Evolutionary conservation across 164 flowering plant genomes (phyloP), one percentile per base, ranked within the genome.

Genomic region (Saururus chinensis): DNA sequence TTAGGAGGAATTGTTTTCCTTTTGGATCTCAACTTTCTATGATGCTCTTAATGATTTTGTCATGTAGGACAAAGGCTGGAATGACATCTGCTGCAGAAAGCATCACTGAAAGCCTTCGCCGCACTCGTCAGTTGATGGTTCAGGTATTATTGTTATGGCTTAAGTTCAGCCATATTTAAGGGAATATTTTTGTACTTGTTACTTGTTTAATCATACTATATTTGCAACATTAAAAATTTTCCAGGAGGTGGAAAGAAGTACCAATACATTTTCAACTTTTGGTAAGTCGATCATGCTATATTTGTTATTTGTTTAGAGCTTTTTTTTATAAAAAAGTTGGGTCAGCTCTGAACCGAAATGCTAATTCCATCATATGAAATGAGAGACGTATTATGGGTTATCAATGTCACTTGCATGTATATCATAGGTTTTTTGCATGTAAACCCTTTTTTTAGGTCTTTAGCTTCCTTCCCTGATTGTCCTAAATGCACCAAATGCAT

Each of bases 21-120:
- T 40, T 10, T 1, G 1, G 1, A 42, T 45, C 2, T 3, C 19
- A 37, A 25, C 40, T 58, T 13, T 16, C 20, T 4, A n/a, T n/a
- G n/a, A n/a, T n/a, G n/a, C n/a, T n/a, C n/a, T n/a, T n/a, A n/a
- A n/a, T n/a, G n/a, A n/a, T n/a, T n/a, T n/a, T n/a, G n/a, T 62
- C 45, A 71, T 76, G 22, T 67, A 92, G 98, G 80, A 89, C 98
- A 55, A 93, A 86, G 70, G 87, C 84, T 69, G 98, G 98, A 71
- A 84, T 92, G 92, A 89, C 93, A 58, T 81, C 90, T 73, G 95
- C 96, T 60, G 92, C 98, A 53, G 96, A 92, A 77, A 86, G 85
- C 74, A 86, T 92, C 60, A 92, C 96, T 40, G 95, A 92, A 51
- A 84, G 96, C 67, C 96, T 93, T 68, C 87, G 98, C 0, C 88